These are phyloP conservation scores for Talaromyces sp. DNA, from an alignment of 2,329 filamentous ascomycete genomes.

Conservation along the genomic window DNA sequence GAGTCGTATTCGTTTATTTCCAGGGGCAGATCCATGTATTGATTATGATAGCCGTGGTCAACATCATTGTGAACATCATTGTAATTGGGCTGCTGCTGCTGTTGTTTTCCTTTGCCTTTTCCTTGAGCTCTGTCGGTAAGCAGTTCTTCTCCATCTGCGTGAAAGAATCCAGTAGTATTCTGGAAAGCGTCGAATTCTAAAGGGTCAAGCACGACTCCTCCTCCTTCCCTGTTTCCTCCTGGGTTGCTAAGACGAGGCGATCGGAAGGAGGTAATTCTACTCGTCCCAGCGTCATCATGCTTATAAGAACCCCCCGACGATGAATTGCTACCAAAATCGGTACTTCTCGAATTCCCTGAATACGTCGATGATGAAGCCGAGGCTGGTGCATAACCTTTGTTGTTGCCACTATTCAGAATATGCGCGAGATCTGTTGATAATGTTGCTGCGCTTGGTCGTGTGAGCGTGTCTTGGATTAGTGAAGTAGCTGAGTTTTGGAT, in stretches of 20 bases:
- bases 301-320: background rate
- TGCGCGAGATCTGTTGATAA: constrained; percentile 22
- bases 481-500: constrained; percentile 33
- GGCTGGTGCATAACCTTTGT: constrained; percentile 6
- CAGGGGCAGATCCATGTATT: background rate
- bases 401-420: constrained; percentile 17
- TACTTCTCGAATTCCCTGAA: background rate
- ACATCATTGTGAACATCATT: too few relatives aligned
- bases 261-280: background rate
- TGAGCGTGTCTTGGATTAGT: constrained; percentile 31
- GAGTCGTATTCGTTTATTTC: background rate
- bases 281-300: too few relatives aligned
- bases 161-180: background rate
- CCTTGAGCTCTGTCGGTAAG: background rate
- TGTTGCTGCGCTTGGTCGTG: constrained; percentile 14
- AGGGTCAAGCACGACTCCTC: background rate
- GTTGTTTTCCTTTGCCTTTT: background rate
- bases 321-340: background rate
- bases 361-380: constrained; percentile 4
- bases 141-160: background rate
- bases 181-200: background rate
- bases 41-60: too few relatives aligned
- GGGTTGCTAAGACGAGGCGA: too few relatives aligned
- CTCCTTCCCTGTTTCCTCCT: too few relatives aligned
- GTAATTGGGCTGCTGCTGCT: background rate